Evolutionary conservation across 2,329 filamentous ascomycete genomes (phyloP).

Genomic region (Penicillium sp.): DNA sequence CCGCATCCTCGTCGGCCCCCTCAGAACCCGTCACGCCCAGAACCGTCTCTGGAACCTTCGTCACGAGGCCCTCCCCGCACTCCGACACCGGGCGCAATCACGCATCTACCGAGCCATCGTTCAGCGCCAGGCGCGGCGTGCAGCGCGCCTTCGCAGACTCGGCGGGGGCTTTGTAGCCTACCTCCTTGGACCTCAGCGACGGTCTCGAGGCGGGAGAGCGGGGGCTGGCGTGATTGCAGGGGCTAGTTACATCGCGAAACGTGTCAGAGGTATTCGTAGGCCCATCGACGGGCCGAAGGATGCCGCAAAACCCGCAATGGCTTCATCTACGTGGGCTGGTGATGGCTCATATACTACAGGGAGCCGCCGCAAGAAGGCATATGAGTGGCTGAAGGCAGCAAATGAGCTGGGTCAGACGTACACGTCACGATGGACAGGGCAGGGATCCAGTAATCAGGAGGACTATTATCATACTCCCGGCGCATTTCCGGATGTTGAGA

Average conservation of each 20-base stretch:
- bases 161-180: conserved; percentile 26
- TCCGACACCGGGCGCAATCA: conserved; percentile 71
- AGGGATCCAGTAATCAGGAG: conserved; percentile 49
- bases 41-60: conserved; percentile 68
- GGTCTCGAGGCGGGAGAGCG: conserved; percentile 14
- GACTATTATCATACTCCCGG: conserved; percentile 62
- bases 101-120: conserved; percentile 74
- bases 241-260: conserved; percentile 3
- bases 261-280: conserved; percentile 12
- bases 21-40: conserved; percentile 62
- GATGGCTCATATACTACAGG: conserved; percentile 56
- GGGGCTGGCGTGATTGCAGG: not conserved
- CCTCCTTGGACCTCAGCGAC: conserved; percentile 27
- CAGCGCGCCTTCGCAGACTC: conserved; percentile 42
- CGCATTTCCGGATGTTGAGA: conserved; percentile 80
- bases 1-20: conserved; percentile 63
- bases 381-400: conserved; percentile 68
- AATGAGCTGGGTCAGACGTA: conserved; percentile 71
- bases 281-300: conserved; percentile 19
- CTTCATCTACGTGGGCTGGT: conserved; percentile 26
- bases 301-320: conserved; percentile 23
- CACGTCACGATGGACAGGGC: conserved; percentile 52
- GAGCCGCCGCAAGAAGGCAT: conserved; percentile 73
- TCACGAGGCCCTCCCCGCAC: conserved; percentile 69
- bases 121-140: conserved; percentile 59